These are phyloP conservation scores for Leccinum rimulosum DNA, from an alignment of 768 basidiomycete species.

Conservation along the genomic window DNA sequence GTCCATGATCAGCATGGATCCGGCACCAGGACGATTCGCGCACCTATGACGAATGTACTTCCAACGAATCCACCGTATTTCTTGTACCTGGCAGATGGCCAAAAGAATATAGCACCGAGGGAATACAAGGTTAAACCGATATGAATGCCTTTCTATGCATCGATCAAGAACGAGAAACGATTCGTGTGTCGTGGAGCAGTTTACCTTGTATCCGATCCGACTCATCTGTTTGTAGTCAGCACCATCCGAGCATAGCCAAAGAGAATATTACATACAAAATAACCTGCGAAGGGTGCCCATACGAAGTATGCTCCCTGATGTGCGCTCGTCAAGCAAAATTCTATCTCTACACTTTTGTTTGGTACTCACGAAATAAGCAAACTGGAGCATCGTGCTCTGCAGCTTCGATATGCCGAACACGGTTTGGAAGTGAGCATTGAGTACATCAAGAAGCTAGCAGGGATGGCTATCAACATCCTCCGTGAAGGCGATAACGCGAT, in stretches of 20 bases:
- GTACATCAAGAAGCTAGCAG: conserved; percentile 59
- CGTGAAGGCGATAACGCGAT: neutral
- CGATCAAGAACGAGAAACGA: neutral
- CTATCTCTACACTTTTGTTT: neutral
- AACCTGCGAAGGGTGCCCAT: conserved; percentile 55
- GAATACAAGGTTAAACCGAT: conserved; percentile 59
- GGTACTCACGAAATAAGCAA: conserved; percentile 60
- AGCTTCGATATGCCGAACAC: conserved; percentile 67
- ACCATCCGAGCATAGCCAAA: neutral
- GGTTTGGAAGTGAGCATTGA: conserved; percentile 71
- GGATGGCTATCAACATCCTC: conserved; percentile 18
- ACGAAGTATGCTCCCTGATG: conserved; percentile 58
- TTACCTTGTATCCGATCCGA: conserved; percentile 65
- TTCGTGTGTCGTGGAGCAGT: neutral
- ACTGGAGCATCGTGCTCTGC: conserved; percentile 71
- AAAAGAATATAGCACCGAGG: conserved; percentile 72
- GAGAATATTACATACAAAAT: conserved; percentile 43
- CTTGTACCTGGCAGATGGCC: conserved; percentile 68
- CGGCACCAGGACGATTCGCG: conserved; percentile 4
- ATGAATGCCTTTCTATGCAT: conserved; percentile 54
- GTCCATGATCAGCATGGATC: neutral
- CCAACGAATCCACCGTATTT: conserved; percentile 74
- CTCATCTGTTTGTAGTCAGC: conserved; percentile 44
- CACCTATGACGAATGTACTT: conserved; percentile 68
- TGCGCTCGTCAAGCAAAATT: neutral